A percentile compares a stretch with the other conserved stretches of the same genome.
These are phyloP conservation scores for Chondrus crispus DNA, from an alignment of 23 red algal species.

Conservation along the genomic window DNA sequence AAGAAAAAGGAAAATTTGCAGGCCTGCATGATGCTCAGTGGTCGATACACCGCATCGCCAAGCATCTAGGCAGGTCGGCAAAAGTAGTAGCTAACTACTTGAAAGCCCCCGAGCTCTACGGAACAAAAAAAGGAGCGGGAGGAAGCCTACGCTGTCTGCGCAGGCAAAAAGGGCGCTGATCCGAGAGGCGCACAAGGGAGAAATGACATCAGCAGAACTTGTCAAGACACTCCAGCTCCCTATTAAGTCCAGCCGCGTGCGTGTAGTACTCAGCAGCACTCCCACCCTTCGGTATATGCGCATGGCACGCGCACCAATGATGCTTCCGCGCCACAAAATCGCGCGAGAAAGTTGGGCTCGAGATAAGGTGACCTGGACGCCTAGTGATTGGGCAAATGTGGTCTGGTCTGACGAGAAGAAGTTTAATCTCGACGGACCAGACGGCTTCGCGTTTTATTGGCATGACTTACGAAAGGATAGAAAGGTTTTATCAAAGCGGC, in stretches of 20 bases:
- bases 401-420: background rate
- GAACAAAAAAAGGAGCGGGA: background rate
- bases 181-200: background rate
- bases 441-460: background rate
- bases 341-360: background rate
- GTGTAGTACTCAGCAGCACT: background rate
- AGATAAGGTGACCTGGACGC: background rate
- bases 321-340: background rate
- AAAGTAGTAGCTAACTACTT: background rate
- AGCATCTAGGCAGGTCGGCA: background rate
- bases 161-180: background rate
- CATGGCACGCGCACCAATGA: background rate
- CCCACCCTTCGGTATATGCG: background rate
- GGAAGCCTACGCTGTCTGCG: background rate
- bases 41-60: too few species aligned
- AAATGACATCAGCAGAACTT: background rate
- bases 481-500: background rate
- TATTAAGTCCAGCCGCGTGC: background rate
- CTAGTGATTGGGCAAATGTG: background rate
- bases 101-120: constrained; percentile 1
- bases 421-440: background rate
- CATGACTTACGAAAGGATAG: background rate
- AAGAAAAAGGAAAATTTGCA: too few species aligned
- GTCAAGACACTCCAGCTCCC: background rate
- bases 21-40: too few species aligned